Percentiles rank a stretch among this genome's conserved stretches.
phyloP scores from a whole-genome alignment of 176 grass and related monocot genomes.

The Paspalum vaginatum region DNA sequence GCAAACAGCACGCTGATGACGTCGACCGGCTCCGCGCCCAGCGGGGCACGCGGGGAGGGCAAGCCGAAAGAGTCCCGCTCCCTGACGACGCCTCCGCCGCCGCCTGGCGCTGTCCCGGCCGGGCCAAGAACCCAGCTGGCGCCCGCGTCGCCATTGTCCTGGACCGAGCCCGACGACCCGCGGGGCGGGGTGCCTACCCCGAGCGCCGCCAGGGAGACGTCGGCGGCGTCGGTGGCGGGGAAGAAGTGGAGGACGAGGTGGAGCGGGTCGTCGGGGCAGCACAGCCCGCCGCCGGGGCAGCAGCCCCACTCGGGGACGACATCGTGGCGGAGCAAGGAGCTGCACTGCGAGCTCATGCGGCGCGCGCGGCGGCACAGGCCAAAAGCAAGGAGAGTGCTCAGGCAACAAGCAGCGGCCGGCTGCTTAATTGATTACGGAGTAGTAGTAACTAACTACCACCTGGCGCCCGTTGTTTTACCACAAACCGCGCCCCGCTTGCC shows the following conservation, averaged over 20 bases:
- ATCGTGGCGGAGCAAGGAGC: background rate
- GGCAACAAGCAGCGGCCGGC: no score
- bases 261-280: slow-evolving; percentile 49
- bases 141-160: no score
- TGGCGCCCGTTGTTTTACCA: background rate
- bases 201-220: background rate
- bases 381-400: background rate
- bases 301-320: background rate
- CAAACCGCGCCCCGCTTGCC: background rate
- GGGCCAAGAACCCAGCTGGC: background rate
- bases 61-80: background rate
- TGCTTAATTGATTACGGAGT: no score
- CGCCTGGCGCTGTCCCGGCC: background rate
- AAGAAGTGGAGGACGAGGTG: slow-evolving; percentile 26
- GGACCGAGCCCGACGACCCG: background rate
- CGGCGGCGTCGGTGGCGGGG: background rate
- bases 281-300: slow-evolving; percentile 25
- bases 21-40: background rate
- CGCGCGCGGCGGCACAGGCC: background rate
- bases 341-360: background rate
- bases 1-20: background rate
- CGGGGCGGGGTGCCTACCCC: background rate
- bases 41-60: background rate
- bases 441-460: background rate
- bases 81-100: background rate